A percentile compares a stretch with the other conserved stretches of the same genome.
Evolutionary conservation across 768 basidiomycete species (phyloP).

Genomic region (Coprinopsis marcescibilis): DNA sequence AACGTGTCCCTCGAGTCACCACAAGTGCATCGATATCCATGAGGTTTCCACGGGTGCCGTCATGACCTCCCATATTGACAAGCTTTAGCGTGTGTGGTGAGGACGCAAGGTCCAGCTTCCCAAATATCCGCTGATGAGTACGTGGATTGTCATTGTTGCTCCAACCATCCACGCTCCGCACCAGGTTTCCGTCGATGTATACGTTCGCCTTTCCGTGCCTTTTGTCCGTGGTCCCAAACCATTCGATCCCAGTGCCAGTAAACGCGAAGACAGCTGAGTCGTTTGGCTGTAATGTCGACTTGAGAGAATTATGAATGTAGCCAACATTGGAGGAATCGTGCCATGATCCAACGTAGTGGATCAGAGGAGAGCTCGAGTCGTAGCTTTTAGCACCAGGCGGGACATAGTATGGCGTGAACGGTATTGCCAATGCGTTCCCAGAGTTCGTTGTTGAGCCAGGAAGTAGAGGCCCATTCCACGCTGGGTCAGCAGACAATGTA

Average conservation of each 20-base stretch:
- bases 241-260: conserved; percentile 71
- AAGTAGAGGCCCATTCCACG: conserved; percentile 66
- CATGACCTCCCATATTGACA: conserved; percentile 41
- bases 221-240: conserved; percentile 60
- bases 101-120: conserved; percentile 44
- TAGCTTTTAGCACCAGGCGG: conserved; percentile 68
- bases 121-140: conserved; percentile 62
- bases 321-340: conserved; percentile 42
- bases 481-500: conserved; percentile 28
- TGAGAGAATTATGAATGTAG: conserved; percentile 46
- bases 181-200: conserved; percentile 49
- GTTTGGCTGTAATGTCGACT: conserved; percentile 41
- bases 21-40: conserved; percentile 65
- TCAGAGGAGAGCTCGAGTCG: conserved; percentile 62
- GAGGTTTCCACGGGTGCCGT: conserved; percentile 23
- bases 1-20: conserved; percentile 41
- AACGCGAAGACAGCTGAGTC: conserved; percentile 56
- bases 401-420: conserved; percentile 68
- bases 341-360: conserved; percentile 62
- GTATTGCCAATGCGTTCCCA: conserved; percentile 22
- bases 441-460: conserved; percentile 48
- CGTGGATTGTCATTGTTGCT: conserved; percentile 23
- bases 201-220: conserved; percentile 52
- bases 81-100: conserved; percentile 60
- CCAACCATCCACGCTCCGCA: conserved; percentile 42